Evolutionary conservation across 768 basidiomycete genomes (phyloP).

Genomic region (Lactarius trivialis): DNA sequence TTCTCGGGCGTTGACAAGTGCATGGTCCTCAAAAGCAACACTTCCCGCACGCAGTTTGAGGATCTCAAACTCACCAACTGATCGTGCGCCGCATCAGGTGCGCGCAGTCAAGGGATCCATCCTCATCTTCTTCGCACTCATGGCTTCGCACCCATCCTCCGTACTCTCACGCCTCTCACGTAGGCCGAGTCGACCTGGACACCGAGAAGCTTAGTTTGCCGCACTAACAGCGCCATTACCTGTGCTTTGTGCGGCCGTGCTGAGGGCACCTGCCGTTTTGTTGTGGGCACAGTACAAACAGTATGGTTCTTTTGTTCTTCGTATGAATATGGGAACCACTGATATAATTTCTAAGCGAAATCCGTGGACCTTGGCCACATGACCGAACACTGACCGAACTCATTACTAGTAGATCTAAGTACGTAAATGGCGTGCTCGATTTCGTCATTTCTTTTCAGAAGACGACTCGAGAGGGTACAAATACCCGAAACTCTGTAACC

Average conservation of each 20-base stretch:
- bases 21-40: no score
- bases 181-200: slow-evolving; percentile 96
- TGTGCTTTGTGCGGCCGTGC: slow-evolving; percentile 42
- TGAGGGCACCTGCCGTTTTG: slow-evolving; percentile 63
- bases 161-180: slow-evolving; percentile 89
- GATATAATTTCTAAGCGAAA: slow-evolving; percentile 51
- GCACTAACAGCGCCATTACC: slow-evolving; percentile 50
- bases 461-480: neutral
- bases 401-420: neutral
- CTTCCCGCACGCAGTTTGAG: no score
- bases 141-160: slow-evolving; percentile 87
- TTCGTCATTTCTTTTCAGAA: neutral
- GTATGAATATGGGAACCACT: neutral
- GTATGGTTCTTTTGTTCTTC: slow-evolving; percentile 35
- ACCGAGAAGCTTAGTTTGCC: slow-evolving; percentile 53
- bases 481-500: neutral
- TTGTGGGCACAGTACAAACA: slow-evolving; percentile 90
- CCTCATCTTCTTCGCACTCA: slow-evolving; percentile 80
- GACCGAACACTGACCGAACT: no score
- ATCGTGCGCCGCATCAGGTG: slow-evolving; percentile 37
- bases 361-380: slow-evolving; percentile 64
- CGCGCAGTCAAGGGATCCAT: slow-evolving; percentile 75
- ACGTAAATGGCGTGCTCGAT: neutral
- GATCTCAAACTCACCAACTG: neutral
- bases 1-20: no score